Evolutionary conservation across 2,329 filamentous ascomycete genomes (phyloP).

Genomic region (Chaetothyriales sp.): DNA sequence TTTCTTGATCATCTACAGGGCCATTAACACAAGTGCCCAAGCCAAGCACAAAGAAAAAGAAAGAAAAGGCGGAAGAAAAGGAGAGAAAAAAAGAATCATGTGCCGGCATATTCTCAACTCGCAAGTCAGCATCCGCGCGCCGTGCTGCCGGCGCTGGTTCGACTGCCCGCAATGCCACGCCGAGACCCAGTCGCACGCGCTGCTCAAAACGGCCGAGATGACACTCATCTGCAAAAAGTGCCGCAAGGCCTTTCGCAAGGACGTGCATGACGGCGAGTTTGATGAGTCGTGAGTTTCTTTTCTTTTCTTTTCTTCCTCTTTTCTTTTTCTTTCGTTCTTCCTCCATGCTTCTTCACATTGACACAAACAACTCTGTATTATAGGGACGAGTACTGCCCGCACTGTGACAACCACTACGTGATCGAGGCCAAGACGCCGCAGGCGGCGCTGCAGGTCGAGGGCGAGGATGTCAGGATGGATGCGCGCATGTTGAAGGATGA

Average conservation of each 20-base stretch:
- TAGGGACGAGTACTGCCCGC: slow-evolving; percentile 93
- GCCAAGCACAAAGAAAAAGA: not conserved
- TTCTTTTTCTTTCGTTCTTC: no score
- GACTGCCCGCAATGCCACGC: slow-evolving; percentile 91
- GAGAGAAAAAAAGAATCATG: not conserved
- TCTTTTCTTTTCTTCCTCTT: not conserved
- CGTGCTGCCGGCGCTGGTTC: slow-evolving; percentile 97
- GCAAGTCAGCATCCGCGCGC: slow-evolving; percentile 87
- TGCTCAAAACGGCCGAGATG: slow-evolving; percentile 75
- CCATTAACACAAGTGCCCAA: not conserved
- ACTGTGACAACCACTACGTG: slow-evolving; percentile 98
- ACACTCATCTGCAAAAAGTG: slow-evolving; percentile 97
- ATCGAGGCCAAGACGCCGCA: slow-evolving; percentile 78
- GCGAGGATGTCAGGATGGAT: slow-evolving; percentile 77
- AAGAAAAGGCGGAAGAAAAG: slow-evolving; percentile 48
- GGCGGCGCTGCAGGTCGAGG: slow-evolving; percentile 71
- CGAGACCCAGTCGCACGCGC: slow-evolving; percentile 63
- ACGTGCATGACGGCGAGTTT: slow-evolving; percentile 86
- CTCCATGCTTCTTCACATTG: no score
- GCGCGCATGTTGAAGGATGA: slow-evolving; percentile 87
- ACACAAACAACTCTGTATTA: no score
- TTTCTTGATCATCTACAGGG: not conserved
- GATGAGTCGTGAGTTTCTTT: slow-evolving; percentile 23
- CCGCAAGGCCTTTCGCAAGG: slow-evolving; percentile 94
- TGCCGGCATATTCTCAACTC: slow-evolving; percentile 75